Evolutionary conservation across 2,329 filamentous ascomycete species (phyloP).

Genomic region (Didymella pomorum): DNA sequence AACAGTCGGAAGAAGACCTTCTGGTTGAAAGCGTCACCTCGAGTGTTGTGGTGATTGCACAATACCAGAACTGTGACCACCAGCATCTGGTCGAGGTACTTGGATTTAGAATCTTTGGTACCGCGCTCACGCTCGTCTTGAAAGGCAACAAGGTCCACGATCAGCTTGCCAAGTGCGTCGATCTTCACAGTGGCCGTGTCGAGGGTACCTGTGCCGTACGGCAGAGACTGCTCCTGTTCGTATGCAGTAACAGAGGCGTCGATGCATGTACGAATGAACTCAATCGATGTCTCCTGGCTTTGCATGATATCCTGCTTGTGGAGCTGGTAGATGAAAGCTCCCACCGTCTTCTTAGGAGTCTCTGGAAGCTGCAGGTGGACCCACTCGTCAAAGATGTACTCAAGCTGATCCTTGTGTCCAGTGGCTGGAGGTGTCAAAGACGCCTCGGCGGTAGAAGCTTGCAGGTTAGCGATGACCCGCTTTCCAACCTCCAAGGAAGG

Average conservation of each 20-base stretch:
- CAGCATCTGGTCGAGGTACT: slow-evolving; percentile 79
- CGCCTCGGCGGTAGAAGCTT: slow-evolving; percentile 63
- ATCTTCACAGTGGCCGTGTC: slow-evolving; percentile 69
- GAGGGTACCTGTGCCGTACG: slow-evolving; percentile 63
- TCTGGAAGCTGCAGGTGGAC: slow-evolving; percentile 80
- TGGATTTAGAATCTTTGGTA: slow-evolving; percentile 68
- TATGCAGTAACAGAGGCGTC: slow-evolving; percentile 81
- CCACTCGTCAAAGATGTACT: slow-evolving; percentile 98
- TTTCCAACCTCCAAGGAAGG: slow-evolving; percentile 70
- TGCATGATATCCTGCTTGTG: slow-evolving; percentile 76
- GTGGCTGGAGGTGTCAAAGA: slow-evolving; percentile 64
- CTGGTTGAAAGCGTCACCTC: slow-evolving; percentile 83
- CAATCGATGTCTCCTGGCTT: slow-evolving; percentile 75
- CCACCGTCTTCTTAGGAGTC: slow-evolving; percentile 73
- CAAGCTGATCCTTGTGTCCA: slow-evolving; percentile 80
- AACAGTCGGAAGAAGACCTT: slow-evolving; percentile 92
- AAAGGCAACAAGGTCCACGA: slow-evolving; percentile 77
- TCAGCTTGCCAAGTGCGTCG: slow-evolving; percentile 83
- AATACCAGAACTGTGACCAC: slow-evolving; percentile 81
- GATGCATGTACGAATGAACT: slow-evolving; percentile 82
- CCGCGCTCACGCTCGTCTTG: slow-evolving; percentile 68
- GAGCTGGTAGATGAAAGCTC: slow-evolving; percentile 84
- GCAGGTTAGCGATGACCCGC: slow-evolving; percentile 73
- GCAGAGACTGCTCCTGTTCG: slow-evolving; percentile 71
- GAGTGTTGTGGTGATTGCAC: slow-evolving; percentile 83